These are phyloP conservation scores for Rhizopus delemar DNA, from an alignment of 371 early-diverging fungal species.

Conservation along the genomic window DNA sequence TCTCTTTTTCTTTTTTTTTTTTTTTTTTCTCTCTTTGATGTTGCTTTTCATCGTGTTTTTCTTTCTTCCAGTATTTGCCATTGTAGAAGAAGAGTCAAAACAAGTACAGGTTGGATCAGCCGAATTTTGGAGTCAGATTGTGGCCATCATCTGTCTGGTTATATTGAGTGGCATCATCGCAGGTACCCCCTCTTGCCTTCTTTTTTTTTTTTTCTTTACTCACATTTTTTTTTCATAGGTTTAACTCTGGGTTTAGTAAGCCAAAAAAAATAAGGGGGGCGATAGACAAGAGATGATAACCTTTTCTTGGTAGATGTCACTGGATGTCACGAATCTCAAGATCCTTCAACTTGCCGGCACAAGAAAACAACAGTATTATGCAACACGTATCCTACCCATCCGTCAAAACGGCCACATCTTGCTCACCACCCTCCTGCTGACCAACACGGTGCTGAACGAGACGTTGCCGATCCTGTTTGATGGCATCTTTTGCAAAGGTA, in stretches of 20 bases:
- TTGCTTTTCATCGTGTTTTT: conserved; percentile 1
- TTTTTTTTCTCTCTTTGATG: background rate
- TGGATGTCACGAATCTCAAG: conserved; percentile 60
- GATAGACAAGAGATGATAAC: background rate
- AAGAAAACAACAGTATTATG: conserved; percentile 60
- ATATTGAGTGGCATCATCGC: conserved; percentile 80
- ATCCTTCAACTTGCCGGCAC: conserved; percentile 68
- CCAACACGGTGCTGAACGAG: conserved; percentile 84
- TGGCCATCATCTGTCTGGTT: conserved; percentile 58
- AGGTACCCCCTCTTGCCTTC: conserved; percentile 37
- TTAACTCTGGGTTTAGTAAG: conserved; percentile 46
- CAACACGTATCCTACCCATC: conserved; percentile 72
- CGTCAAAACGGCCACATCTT: conserved; percentile 77
- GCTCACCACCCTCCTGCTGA: conserved; percentile 73
- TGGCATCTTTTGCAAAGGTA: conserved; percentile 59
- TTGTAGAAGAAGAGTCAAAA: conserved; percentile 8
- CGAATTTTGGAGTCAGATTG: conserved; percentile 45
- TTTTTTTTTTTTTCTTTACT: background rate
- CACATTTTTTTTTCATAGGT: conserved; percentile 53
- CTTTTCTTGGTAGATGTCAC: conserved; percentile 56
- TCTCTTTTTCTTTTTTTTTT: conserved; percentile 1
- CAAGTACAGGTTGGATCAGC: conserved; percentile 13
- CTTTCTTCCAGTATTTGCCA: background rate
- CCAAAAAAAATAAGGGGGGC: conserved; percentile 22
- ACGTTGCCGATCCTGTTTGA: conserved; percentile 82